A percentile compares a stretch with the other conserved stretches of the same genome.
These are phyloP conservation scores for Pistacia vera DNA, from an alignment of 345 rosid genomes.

Conservation along the genomic window DNA sequence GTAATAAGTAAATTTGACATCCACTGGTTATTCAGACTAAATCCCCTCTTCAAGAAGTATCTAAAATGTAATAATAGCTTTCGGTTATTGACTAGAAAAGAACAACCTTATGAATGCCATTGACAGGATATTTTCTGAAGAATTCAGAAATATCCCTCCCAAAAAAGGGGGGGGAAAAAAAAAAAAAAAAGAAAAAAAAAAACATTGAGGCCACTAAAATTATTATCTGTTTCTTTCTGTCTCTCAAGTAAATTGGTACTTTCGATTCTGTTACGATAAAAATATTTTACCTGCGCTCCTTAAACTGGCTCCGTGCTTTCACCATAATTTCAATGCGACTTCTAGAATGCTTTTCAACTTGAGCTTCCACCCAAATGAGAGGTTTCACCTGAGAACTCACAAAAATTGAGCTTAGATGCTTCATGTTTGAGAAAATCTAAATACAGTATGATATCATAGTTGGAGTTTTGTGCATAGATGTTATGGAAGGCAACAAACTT, in stretches of 20 bases:
- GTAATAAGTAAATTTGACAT: background rate
- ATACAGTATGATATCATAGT: background rate
- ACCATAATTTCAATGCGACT: slow-evolving; percentile 72
- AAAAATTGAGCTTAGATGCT: slow-evolving; percentile 9
- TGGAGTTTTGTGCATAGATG: background rate
- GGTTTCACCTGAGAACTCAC: slow-evolving; percentile 57
- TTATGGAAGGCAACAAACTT: background rate
- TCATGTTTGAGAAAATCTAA: background rate
- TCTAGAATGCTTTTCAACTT: slow-evolving; percentile 70
- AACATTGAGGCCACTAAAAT: background rate
- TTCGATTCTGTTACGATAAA: background rate
- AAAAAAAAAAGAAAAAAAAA: background rate
- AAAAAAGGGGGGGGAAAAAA: too few relatives aligned
- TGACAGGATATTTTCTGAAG: background rate
- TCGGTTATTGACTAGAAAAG: background rate
- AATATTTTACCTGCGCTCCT: slow-evolving; percentile 63
- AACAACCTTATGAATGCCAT: background rate
- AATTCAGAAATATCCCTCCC: background rate
- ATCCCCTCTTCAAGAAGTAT: background rate
- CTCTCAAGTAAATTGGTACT: too few relatives aligned
- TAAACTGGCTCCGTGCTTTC: slow-evolving; percentile 72
- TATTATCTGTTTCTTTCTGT: too few relatives aligned
- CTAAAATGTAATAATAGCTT: background rate
- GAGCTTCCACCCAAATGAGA: slow-evolving; percentile 81
- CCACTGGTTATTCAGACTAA: background rate